Conservation (phyloP, 805 yeast species). For the Grigorovia humatica region DNA sequence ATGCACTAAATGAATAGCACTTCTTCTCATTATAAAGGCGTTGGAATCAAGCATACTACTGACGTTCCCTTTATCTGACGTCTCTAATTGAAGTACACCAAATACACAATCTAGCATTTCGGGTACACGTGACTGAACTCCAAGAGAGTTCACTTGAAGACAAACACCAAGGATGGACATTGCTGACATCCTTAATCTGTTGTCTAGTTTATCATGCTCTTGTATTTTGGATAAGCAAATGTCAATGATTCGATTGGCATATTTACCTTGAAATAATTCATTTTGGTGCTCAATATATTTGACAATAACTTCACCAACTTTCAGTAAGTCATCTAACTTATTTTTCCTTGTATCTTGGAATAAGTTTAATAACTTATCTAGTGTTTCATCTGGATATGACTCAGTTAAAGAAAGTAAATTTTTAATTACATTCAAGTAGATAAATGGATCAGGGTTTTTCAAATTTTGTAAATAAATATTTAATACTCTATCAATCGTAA, state of each 20-base stretch:
- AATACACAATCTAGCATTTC: conserved; percentile 67
- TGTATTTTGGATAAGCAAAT: conserved; percentile 34
- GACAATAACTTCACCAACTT: conserved; percentile 72
- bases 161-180: conserved; percentile 74
- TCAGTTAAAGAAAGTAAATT: conserved; percentile 57
- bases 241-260: conserved; percentile 35
- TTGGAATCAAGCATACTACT: conserved; percentile 13
- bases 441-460: conserved; percentile 73
- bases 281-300: conserved; percentile 44
- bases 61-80: not conserved
- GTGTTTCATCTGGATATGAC: conserved; percentile 30
- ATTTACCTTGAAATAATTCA: conserved; percentile 37
- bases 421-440: conserved; percentile 75
- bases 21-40: conserved; percentile 47
- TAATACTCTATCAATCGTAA: conserved; percentile 45
- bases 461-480: conserved; percentile 54
- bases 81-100: conserved; percentile 61
- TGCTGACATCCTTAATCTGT: conserved; percentile 70
- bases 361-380: conserved; percentile 31
- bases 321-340: conserved; percentile 56
- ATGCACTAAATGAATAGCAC: conserved; percentile 60
- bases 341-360: conserved; percentile 28
- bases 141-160: conserved; percentile 48
- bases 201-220: conserved; percentile 35
- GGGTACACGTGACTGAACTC: conserved; percentile 36